A percentile compares a stretch with the other conserved stretches of the same genome.
phyloP scores from a whole-genome alignment of 441 rosid genomes.

The Populus tomentosa region DNA sequence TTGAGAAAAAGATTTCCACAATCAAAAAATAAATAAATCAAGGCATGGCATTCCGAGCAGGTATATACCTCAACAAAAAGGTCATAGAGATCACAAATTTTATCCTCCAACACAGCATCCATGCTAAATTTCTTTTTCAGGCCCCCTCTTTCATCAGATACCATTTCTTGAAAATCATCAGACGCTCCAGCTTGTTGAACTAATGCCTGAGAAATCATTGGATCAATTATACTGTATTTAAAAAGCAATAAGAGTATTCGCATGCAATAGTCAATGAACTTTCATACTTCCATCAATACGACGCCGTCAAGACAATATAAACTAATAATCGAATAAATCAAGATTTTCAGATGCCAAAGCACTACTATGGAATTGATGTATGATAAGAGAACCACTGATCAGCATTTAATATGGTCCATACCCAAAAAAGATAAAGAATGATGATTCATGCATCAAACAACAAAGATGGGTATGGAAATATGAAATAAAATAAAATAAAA shows the following conservation, averaged over 20 bases:
- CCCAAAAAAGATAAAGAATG: neutral
- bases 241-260: neutral
- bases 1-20: neutral
- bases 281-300: neutral
- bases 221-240: neutral
- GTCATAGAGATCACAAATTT: constrained; percentile 91
- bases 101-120: constrained; percentile 80
- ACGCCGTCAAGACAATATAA: neutral
- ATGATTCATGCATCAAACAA: neutral
- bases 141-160: constrained; percentile 41
- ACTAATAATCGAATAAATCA: neutral
- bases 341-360: neutral
- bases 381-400: neutral
- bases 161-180: constrained; percentile 65
- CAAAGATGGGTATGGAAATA: neutral
- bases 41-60: constrained; percentile 9
- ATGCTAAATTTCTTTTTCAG: constrained; percentile 54
- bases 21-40: neutral
- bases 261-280: neutral
- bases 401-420: neutral
- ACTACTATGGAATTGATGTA: neutral
- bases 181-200: constrained; percentile 57
- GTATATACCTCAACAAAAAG: constrained; percentile 78
- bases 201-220: constrained; percentile 33
- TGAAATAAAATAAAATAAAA: neutral